Evolutionary conservation across 2,329 filamentous ascomycete species (phyloP).

Genomic region (Fusarium secorum): DNA sequence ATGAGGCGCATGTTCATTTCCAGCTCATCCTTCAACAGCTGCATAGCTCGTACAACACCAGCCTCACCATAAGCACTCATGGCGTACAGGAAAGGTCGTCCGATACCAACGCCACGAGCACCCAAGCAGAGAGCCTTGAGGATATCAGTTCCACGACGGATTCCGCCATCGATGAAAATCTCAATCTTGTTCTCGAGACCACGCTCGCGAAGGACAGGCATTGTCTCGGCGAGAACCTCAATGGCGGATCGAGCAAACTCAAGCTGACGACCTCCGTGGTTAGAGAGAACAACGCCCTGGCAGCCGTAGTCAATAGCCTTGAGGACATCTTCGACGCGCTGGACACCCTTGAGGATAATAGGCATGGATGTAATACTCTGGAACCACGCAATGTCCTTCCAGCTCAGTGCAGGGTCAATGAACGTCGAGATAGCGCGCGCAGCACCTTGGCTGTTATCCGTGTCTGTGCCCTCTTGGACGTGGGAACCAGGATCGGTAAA

Average conservation of each 20-base stretch:
- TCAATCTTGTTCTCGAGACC: constrained; percentile 81
- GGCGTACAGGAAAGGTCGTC: constrained; percentile 92
- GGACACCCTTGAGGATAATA: constrained; percentile 94
- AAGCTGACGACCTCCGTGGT: constrained; percentile 94
- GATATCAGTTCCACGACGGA: constrained; percentile 90
- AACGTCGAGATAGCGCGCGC: constrained; percentile 95
- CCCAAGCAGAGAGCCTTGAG: constrained; percentile 94
- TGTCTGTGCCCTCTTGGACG: constrained; percentile 78
- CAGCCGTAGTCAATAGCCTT: constrained; percentile 83
- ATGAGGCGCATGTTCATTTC: constrained; percentile 99
- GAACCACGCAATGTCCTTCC: constrained; percentile 97
- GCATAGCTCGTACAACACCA: constrained; percentile 92
- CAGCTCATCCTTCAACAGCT: constrained; percentile 93
- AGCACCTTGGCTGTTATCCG: constrained; percentile 90
- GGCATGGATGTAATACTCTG: constrained; percentile 89
- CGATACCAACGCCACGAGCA: constrained; percentile 91
- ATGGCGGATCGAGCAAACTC: constrained; percentile 90
- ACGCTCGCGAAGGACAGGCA: constrained; percentile 80
- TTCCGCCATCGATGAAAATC: constrained; percentile 89
- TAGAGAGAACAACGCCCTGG: constrained; percentile 91
- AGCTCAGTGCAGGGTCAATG: constrained; percentile 92
- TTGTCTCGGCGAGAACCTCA: constrained; percentile 91
- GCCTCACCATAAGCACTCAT: constrained; percentile 91
- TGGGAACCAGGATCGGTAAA: constrained; percentile 84
- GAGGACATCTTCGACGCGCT: constrained; percentile 94